Evolutionary conservation across 2,329 filamentous ascomycete genomes (phyloP), one percentile per base, ranked within the genome.

Genomic region (Harringtonia lauricola): DNA sequence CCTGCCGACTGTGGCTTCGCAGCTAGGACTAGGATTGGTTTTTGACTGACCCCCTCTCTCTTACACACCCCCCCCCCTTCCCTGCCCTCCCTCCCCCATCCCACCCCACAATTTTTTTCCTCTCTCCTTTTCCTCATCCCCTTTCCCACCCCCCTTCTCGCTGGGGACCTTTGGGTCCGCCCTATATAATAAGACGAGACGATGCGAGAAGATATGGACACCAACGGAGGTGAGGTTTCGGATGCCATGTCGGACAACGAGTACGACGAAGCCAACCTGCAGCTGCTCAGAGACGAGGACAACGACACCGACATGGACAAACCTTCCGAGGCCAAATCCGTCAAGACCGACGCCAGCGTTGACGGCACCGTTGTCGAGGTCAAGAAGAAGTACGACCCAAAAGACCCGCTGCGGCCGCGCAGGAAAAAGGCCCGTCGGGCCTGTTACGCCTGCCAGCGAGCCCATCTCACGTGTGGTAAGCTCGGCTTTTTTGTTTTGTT

Each of bases 391-490:
- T 72, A 80, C 60, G 74, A 86, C 66, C 79, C 88, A 45, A 96
- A 96, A 64, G 92, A 98, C 61, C 89, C 90, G 45, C 72, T 83
- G 57, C 79, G 92, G 47, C 90, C 92, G 17, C 75, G 89, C 54
- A 79, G 92, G 57, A 98, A 96, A 72, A 98, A 98, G 74, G 92
- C 92, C 31, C 79, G 90, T 54, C 76, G 92, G 62, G 92, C 92
- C 46, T 98, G 92, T 64, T 95, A 84, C 75, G 90, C 92, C 51
- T 98, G 92, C 65, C 92, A 98, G 67, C 76, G 90, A 64, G 92
- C 92, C 50, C 92, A 98, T 74, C 70, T 98, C 61, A 98, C 92
- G 52, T 98, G 92, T 70, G 90, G 92, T 96, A 84, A 76, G 89
- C 24, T 26, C 24, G 6, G 6, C 24, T 26, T 26, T 10, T 26